A percentile compares a stretch with the other conserved stretches of the same genome.
These are phyloP conservation scores for Thermothelomyces thermophilus DNA, from an alignment of 2,329 filamentous ascomycete genomes.

Conservation along the genomic window DNA sequence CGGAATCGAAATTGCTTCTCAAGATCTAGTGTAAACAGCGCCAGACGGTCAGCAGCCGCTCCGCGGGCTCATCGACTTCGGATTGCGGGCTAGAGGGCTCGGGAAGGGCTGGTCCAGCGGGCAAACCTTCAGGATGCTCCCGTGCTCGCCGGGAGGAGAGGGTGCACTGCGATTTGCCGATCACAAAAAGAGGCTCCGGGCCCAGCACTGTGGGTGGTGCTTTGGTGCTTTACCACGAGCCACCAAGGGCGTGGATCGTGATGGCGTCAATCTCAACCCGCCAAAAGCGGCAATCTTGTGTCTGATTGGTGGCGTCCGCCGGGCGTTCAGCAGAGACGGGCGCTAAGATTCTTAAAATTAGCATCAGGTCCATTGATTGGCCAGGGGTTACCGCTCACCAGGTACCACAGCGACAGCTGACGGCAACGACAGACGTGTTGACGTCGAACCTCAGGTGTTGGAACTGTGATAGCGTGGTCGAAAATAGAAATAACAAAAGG, in stretches of 20 bases:
- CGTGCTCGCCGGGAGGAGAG: background rate
- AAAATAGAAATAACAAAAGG: slow-evolving; percentile 5
- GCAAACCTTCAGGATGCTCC: background rate
- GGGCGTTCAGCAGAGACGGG: slow-evolving; percentile 23
- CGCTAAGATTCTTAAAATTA: slow-evolving; percentile 29
- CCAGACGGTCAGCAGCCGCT: background rate
- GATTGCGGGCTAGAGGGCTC: too few species aligned
- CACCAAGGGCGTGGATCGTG: slow-evolving; percentile 17
- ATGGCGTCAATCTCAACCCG: slow-evolving; percentile 25
- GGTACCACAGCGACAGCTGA: slow-evolving; percentile 14
- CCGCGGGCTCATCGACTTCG: too few species aligned
- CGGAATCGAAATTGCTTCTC: background rate
- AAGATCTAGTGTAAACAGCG: too few species aligned
- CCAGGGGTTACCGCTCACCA: slow-evolving; percentile 20
- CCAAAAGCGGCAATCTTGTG: slow-evolving; percentile 6
- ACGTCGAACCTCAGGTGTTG: slow-evolving; percentile 3
- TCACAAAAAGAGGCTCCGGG: slow-evolving; percentile 4
- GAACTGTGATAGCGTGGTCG: slow-evolving; percentile 7
- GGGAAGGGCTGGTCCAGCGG: too few species aligned
- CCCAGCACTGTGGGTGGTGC: slow-evolving; percentile 11
- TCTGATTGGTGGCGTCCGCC: slow-evolving; percentile 22
- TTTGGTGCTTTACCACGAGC: slow-evolving; percentile 11
- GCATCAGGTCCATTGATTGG: slow-evolving; percentile 25
- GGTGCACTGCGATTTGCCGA: slow-evolving; percentile 12
- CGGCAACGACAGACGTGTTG: background rate